These are phyloP conservation scores for Parastagonospora avenae DNA, from an alignment of 2,329 filamentous ascomycete genomes.

Conservation along the genomic window DNA sequence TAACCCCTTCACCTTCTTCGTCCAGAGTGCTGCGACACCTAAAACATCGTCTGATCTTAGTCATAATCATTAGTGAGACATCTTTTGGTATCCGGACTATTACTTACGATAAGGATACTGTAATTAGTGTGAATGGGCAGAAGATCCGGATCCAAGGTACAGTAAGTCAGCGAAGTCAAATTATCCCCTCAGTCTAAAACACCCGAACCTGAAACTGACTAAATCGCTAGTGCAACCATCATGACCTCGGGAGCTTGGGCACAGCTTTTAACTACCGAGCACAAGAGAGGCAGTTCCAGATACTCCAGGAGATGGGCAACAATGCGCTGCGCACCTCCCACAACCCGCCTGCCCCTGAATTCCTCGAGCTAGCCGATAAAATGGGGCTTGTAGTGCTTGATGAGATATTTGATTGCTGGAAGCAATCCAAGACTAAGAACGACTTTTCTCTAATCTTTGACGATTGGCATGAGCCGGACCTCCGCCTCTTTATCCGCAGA, in stretches of 20 bases:
- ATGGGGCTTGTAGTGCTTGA: conserved; percentile 59
- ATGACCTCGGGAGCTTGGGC: conserved; percentile 58
- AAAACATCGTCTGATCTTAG: background rate
- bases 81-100: conserved; percentile 57
- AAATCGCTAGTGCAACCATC: conserved; percentile 51
- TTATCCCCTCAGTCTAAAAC: background rate
- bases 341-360: conserved; percentile 59
- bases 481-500: conserved; percentile 57
- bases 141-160: conserved; percentile 53
- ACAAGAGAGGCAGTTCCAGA: conserved; percentile 55
- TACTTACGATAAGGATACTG: conserved; percentile 47
- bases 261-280: conserved; percentile 58
- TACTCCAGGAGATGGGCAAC: conserved; percentile 56
- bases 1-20: background rate
- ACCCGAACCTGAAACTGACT: background rate
- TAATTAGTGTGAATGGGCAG: conserved; percentile 56
- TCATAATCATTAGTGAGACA: conserved; percentile 44
- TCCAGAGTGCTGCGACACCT: background rate
- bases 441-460: conserved; percentile 60
- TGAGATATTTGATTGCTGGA: conserved; percentile 61
- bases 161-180: background rate
- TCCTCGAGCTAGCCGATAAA: conserved; percentile 57
- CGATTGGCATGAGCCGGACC: conserved; percentile 60
- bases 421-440: conserved; percentile 50
- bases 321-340: conserved; percentile 60